Percentiles rank a stretch among this genome's conserved stretches.
These are phyloP conservation scores for Diutina siamensis DNA, from an alignment of 1,139 yeast species.

Conservation along the genomic window DNA sequence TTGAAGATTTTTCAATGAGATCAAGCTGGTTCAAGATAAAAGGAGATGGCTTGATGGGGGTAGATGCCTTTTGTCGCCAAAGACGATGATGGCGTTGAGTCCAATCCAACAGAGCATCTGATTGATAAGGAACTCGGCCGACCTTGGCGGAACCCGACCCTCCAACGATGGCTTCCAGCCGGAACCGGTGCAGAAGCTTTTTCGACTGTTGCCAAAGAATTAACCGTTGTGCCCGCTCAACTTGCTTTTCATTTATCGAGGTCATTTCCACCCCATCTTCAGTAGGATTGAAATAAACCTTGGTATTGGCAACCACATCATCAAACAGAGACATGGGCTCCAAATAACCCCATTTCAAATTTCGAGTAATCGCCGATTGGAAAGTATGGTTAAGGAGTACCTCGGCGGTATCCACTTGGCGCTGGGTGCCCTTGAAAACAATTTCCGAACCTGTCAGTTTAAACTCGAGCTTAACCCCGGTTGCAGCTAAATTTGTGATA, in stretches of 20 bases:
- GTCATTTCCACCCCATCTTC: neutral
- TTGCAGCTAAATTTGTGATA: neutral
- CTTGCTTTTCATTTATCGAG: neutral
- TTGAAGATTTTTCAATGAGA: neutral
- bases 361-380: neutral
- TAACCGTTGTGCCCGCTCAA: neutral
- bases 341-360: neutral
- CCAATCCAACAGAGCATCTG: neutral
- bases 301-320: neutral
- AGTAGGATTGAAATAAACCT: neutral
- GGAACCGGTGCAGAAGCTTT: neutral
- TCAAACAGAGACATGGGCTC: neutral
- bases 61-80: neutral
- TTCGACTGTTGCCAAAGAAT: neutral
- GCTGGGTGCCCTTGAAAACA: neutral
- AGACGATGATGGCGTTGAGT: neutral
- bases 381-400: neutral
- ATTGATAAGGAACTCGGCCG: neutral
- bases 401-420: neutral
- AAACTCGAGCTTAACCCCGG: neutral
- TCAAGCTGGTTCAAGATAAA: too few relatives aligned
- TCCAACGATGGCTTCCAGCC: neutral
- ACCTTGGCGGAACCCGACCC: neutral
- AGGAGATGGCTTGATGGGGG: too few relatives aligned
- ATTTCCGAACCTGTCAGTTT: neutral